Conservation (phyloP, 1,284 basidiomycete species). For the Cryptococcus jaspeensis region DNA sequence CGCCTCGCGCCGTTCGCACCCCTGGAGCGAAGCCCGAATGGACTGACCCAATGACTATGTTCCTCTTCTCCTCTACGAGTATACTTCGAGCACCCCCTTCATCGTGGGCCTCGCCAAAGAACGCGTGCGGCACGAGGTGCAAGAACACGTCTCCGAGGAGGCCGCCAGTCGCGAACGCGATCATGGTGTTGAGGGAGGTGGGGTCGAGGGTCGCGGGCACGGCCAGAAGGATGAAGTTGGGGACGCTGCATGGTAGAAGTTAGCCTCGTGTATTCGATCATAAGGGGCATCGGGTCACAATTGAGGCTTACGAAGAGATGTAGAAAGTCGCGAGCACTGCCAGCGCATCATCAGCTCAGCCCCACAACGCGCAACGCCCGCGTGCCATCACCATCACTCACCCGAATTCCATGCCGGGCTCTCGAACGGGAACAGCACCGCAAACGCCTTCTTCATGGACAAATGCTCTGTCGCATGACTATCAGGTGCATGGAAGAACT, state of each 20-base stretch:
- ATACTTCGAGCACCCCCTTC: slow-evolving; percentile 61
- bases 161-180: slow-evolving; percentile 65
- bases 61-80: slow-evolving; percentile 82
- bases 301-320: slow-evolving; percentile 74
- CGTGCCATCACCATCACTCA: slow-evolving; percentile 37
- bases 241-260: slow-evolving; percentile 58
- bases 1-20: too few relatives aligned
- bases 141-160: slow-evolving; percentile 85
- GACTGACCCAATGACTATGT: slow-evolving; percentile 73
- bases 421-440: slow-evolving; percentile 76
- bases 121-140: slow-evolving; percentile 82
- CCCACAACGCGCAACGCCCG: not conserved
- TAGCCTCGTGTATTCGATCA: not conserved
- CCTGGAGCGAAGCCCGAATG: not conserved
- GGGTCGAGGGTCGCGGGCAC: slow-evolving; percentile 80
- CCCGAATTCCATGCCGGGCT: slow-evolving; percentile 75
- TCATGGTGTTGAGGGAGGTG: slow-evolving; percentile 85
- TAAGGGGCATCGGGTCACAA: not conserved
- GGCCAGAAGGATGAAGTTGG: slow-evolving; percentile 86
- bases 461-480: slow-evolving; percentile 14
- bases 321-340: slow-evolving; percentile 82
- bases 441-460: slow-evolving; percentile 60
- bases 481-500: slow-evolving; percentile 15
- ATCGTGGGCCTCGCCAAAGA: slow-evolving; percentile 79
- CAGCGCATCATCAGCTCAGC: slow-evolving; percentile 3